Percentiles rank a stretch among this genome's conserved stretches.
Evolutionary conservation across 140 eudicot genomes (phyloP).

Genomic region (Flaveria floridana): DNA sequence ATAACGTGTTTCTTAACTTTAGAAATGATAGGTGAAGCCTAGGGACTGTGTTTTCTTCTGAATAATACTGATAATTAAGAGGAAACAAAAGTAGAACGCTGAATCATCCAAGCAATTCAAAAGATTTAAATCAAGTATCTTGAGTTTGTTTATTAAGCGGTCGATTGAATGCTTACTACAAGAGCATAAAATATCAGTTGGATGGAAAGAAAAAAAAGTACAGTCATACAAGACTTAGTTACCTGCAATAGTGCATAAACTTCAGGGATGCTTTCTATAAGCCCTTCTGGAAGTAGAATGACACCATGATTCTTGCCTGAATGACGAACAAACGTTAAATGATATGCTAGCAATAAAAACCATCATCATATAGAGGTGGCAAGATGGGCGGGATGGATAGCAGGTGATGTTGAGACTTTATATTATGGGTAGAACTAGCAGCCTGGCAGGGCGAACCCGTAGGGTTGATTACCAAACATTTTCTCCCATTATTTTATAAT

Average conservation of each 20-base stretch:
- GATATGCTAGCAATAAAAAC: background rate
- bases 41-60: background rate
- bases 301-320: slow-evolving; percentile 91
- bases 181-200: background rate
- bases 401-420: background rate
- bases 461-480: background rate
- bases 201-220: background rate
- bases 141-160: background rate
- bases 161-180: background rate
- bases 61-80: background rate
- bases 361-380: background rate
- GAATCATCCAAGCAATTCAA: background rate
- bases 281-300: slow-evolving; percentile 91
- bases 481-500: background rate
- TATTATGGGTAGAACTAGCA: background rate
- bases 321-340: slow-evolving; percentile 6
- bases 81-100: background rate
- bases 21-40: background rate
- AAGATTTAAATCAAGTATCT: background rate
- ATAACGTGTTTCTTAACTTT: background rate
- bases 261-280: slow-evolving; percentile 95
- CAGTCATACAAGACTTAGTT: slow-evolving; percentile 6
- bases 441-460: background rate
- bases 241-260: slow-evolving; percentile 85
- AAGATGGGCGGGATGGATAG: background rate